Percentiles rank a stretch among this genome's conserved stretches.
Conservation (phyloP, 768 basidiomycete species). For the Psilocybe cyanescens region DNA sequence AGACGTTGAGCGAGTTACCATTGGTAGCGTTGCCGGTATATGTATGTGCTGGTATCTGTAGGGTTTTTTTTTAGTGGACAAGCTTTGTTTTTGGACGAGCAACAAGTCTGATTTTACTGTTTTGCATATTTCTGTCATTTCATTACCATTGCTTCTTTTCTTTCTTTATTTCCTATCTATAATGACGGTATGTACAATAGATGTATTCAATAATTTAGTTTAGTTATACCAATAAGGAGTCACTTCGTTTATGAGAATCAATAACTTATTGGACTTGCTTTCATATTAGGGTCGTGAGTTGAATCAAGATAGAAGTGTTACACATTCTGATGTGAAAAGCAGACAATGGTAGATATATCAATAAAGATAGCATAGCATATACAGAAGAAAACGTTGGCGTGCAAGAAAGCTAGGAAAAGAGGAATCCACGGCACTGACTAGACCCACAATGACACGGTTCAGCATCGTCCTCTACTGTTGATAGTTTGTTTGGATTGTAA, state of each 20-base stretch:
- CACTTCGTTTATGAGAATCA: not conserved
- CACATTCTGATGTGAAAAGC: no score
- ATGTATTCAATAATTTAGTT: not conserved
- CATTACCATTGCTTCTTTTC: not conserved
- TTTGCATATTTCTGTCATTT: not conserved
- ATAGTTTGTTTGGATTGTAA: conserved; percentile 49
- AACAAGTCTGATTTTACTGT: conserved; percentile 1
- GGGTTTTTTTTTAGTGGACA: no score
- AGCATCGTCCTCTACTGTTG: conserved; percentile 9
- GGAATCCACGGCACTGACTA: conserved; percentile 12
- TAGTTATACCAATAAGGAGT: not conserved
- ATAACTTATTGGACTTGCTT: not conserved
- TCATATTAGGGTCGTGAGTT: no score
- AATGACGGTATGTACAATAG: not conserved
- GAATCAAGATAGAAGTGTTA: no score
- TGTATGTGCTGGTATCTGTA: no score
- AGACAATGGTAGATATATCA: no score
- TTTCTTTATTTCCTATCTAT: not conserved
- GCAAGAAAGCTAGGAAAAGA: conserved; percentile 5
- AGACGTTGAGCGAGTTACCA: conserved; percentile 5
- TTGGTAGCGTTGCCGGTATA: no score
- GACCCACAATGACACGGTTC: conserved; percentile 17
- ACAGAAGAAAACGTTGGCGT: not conserved
- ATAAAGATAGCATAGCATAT: no score
- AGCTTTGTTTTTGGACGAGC: not conserved